These are phyloP conservation scores for Stygiomarasmius scandens DNA, from an alignment of 1,284 basidiomycete species.

Conservation along the genomic window DNA sequence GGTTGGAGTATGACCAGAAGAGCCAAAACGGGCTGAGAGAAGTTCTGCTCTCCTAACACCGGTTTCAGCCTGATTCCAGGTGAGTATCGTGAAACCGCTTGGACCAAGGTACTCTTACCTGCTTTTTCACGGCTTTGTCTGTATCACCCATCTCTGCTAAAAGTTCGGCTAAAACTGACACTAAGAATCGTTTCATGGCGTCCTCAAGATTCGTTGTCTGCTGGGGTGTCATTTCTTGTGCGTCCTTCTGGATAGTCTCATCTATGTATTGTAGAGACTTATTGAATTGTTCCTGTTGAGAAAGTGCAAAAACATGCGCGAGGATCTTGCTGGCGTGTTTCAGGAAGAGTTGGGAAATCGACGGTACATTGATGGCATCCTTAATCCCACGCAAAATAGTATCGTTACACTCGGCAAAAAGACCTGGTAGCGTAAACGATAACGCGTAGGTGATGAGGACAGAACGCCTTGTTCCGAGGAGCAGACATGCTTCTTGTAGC, in stretches of 20 bases:
- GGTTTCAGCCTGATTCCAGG: constrained; percentile 49
- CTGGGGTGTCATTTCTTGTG: constrained; percentile 31
- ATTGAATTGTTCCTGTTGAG: constrained; percentile 53
- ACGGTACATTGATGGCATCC: constrained; percentile 27
- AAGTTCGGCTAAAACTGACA: constrained; percentile 74
- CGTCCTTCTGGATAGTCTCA: constrained; percentile 21
- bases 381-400: constrained; percentile 48
- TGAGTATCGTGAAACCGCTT: constrained; percentile 2
- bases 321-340: constrained; percentile 69
- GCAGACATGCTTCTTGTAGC: constrained; percentile 63
- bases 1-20: constrained; percentile 26
- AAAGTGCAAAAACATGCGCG: constrained; percentile 70
- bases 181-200: constrained; percentile 66
- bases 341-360: constrained; percentile 60
- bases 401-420: constrained; percentile 69
- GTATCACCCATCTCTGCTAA: constrained; percentile 77
- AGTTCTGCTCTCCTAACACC: constrained; percentile 66
- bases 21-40: constrained; percentile 33
- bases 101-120: constrained; percentile 38
- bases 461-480: constrained; percentile 55
- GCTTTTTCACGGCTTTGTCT: constrained; percentile 43
- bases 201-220: constrained; percentile 44
- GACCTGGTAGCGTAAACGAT: constrained; percentile 65
- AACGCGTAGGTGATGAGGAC: constrained; percentile 76
- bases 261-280: constrained; percentile 67